Evolutionary conservation across 1,139 yeast genomes (phyloP), one percentile per base, ranked within the genome.

Genomic region (Magnusiomyces magnusii): DNA sequence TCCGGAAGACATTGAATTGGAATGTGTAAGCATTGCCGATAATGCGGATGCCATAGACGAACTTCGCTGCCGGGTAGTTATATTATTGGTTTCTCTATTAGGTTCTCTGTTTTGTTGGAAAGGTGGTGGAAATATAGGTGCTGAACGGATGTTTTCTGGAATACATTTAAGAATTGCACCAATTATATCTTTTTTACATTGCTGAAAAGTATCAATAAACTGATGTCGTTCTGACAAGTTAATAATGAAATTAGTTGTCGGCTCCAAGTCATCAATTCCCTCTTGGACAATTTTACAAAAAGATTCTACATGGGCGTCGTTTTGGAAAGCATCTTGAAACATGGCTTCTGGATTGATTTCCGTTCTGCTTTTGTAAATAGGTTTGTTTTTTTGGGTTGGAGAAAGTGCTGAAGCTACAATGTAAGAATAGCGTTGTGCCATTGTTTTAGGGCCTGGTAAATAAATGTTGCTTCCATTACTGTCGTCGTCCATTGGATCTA

Each of bases 161-260:
- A 53, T 53, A n/a, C 55, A 53, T 2, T 19, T 5, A 1, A 25
- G 3, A n/a, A 53, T 42, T 23, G 55, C 55, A 2, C 15, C 39
- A 27, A 53, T 53, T 9, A 53, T 23, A n/a, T 53, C 55, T 3
- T 42, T 13, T 24, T 28, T 53, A 24, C 55, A 53, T 42, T 53
- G 44, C 19, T 15, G n/a, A 42, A 53, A 53, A n/a, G 49, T 21
- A 17, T 41, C 55, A 13, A 53, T n/a, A 19, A 31, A 53, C 24
- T 9, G 2, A 28, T 53, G 55, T 41, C 55, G 3, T 21, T 41
- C 36, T 3, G 55, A 53, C 10, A 31, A n/a, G 39, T 53, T 25
- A 17, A 41, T 25, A 2, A 53, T 39, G 39, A 17, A 27, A 19
- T 53, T n/a, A 2, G 23, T 17, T 2, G 47, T 25, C 9, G 55